Conservation (phyloP, 164 flowering plant genomes). For the Magnolia officinalis region DNA sequence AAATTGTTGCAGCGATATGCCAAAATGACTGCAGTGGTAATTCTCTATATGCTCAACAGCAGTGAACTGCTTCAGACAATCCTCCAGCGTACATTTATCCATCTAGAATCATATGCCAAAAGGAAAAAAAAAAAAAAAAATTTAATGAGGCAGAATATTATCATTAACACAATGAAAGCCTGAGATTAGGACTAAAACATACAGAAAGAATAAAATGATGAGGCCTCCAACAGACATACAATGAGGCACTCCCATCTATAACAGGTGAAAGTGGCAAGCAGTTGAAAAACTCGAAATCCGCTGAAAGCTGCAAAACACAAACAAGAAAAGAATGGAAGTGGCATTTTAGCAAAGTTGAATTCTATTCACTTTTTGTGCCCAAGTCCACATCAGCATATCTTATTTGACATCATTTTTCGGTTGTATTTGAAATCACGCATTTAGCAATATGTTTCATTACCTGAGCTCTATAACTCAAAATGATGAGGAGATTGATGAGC, state of each 20-base stretch:
- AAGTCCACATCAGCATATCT: neutral
- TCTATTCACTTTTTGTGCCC: neutral
- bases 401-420: neutral
- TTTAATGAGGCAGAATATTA: neutral
- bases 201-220: constrained; percentile 8
- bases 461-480: neutral
- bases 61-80: constrained; percentile 65
- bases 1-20: constrained; percentile 75
- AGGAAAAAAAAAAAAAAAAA: no score
- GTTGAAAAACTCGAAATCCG: constrained; percentile 75
- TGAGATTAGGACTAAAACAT: constrained; percentile 9
- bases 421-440: no score
- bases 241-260: constrained; percentile 31
- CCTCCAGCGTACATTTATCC: constrained; percentile 59
- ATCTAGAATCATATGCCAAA: constrained; percentile 32
- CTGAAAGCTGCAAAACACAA: constrained; percentile 58
- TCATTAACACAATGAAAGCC: constrained; percentile 9
- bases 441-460: neutral
- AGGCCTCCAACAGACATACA: constrained; percentile 41
- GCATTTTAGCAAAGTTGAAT: neutral
- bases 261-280: constrained; percentile 66
- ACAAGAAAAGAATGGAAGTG: neutral
- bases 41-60: constrained; percentile 64
- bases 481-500: neutral
- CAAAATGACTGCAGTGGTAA: constrained; percentile 65